These are phyloP conservation scores for Chenopodium berlandieri DNA, from an alignment of 148 eudicot genomes.

Conservation along the genomic window DNA sequence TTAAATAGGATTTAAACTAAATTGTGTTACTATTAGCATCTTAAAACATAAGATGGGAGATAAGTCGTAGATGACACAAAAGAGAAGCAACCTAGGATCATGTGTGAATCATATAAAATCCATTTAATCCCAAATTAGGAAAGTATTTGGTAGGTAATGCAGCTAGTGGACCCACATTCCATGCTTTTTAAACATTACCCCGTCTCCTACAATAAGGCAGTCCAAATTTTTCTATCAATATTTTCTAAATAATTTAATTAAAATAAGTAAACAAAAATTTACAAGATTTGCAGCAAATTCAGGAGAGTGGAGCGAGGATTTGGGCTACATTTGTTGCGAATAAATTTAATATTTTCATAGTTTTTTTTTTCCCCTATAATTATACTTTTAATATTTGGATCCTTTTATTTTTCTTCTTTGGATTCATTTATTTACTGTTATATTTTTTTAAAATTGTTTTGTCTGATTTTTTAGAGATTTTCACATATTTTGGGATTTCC, in stretches of 20 bases:
- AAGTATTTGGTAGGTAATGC: neutral
- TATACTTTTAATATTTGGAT: neutral
- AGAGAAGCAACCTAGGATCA: neutral
- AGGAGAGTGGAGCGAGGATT: slow-evolving; percentile 27
- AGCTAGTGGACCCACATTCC: neutral
- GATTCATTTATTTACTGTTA: neutral
- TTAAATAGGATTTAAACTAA: too few species aligned
- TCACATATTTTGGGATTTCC: neutral
- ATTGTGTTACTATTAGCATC: neutral
- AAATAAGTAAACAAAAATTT: neutral
- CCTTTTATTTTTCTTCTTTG: neutral
- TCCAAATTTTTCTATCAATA: neutral
- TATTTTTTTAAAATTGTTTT: neutral
- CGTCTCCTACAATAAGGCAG: neutral
- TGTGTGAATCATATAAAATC: neutral
- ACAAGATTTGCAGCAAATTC: slow-evolving; percentile 3
- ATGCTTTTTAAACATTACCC: neutral
- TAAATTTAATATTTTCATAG: neutral
- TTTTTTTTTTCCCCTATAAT: slow-evolving; percentile 8
- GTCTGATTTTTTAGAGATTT: neutral
- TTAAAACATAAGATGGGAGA: too few species aligned
- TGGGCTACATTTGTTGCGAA: slow-evolving; percentile 12
- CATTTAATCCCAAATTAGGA: neutral
- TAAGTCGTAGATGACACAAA: neutral
- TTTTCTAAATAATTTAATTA: neutral